These are phyloP conservation scores for Cystoisospora suis DNA, from an alignment of 169 alveolate species.

Conservation along the genomic window DNA sequence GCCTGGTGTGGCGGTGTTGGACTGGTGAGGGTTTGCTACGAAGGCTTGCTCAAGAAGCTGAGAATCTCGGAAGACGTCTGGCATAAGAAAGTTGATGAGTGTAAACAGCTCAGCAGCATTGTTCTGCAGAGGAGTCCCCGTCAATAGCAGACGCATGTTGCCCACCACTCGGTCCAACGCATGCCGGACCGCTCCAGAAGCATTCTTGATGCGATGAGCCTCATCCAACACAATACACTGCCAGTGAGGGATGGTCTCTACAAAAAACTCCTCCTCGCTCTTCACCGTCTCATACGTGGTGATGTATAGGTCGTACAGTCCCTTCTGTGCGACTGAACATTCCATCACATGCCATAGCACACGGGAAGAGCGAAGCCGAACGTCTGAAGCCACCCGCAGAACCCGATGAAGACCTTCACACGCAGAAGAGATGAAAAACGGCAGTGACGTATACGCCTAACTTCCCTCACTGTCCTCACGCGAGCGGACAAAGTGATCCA, in stretches of 20 bases:
- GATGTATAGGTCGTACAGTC: slow-evolving; percentile 87
- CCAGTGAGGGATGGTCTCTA: slow-evolving; percentile 70
- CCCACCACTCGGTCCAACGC: slow-evolving; percentile 89
- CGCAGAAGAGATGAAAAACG: too few species aligned
- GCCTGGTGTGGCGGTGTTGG: neutral
- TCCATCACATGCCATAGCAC: slow-evolving; percentile 23
- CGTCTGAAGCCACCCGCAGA: too few species aligned
- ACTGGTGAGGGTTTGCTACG: neutral
- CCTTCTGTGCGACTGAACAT: slow-evolving; percentile 71
- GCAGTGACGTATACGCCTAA: too few species aligned
- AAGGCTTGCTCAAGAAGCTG: slow-evolving; percentile 91
- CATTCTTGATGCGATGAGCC: slow-evolving; percentile 99
- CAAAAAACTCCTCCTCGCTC: slow-evolving; percentile 89
- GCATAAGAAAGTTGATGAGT: slow-evolving; percentile 94
- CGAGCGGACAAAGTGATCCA: too few species aligned
- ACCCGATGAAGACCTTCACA: too few species aligned
- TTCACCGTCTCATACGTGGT: slow-evolving; percentile 92
- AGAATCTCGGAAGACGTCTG: slow-evolving; percentile 95
- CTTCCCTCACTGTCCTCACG: too few species aligned
- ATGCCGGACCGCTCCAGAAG: slow-evolving; percentile 91
- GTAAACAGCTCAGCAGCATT: slow-evolving; percentile 94
- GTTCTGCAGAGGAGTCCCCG: slow-evolving; percentile 97
- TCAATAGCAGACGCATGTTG: slow-evolving; percentile 89
- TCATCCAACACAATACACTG: slow-evolving; percentile 85
- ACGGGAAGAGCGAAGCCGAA: neutral